Base-by-base conservation (phyloP, 2,329 filamentous ascomycete species). In the Alternaria arborescens region DNA sequence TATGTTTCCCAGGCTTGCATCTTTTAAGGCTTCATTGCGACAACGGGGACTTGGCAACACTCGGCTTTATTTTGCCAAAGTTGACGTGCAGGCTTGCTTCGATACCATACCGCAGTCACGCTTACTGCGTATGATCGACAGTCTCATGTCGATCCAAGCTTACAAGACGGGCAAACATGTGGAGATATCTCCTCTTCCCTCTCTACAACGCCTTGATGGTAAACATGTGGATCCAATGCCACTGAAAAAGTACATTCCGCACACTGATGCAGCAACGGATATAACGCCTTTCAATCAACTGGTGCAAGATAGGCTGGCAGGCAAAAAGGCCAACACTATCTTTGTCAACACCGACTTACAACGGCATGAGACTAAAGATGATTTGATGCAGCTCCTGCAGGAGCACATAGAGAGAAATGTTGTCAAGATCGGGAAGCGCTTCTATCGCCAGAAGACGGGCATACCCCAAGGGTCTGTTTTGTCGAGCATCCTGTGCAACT, bases 381-480 rank as follows among this genome's bases (percentile, higher is more conserved):
- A 86, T 10, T 80, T 98, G 20, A 80, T 96, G 42, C 80, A 82
- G n/a, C 83, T 97, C 5, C 82, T 97, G 8, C 79, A 86, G 18
- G 87, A 94, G 65, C 95, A 99, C 73, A 86, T 99, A n/a, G 84
- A 89, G 63, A 84, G 89, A 60, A 97, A 98, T 72, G 83, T 97
- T 26, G 88, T 99, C 72, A 93, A 91, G 73, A 89, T 98, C 40
- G 94, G 93, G 48, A 94, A 93, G 80, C 92, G 90, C 68, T 93
- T 89, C 76, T 97, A 95, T 76, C 87, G 92, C 24, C 95, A 99
- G 76, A 94, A 89, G 76, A 82, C 86, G 22, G 95, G 95, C 14
- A 98, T 99, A 40, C 94, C 95, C 0, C 95, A 99, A 77, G 95
- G 95, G 8, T 97, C 94, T 0, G 86, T 97, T 1, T 77, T 99